Conservation (phyloP, 108 stramenopile genomes). For the Cyclotella atomus region DNA sequence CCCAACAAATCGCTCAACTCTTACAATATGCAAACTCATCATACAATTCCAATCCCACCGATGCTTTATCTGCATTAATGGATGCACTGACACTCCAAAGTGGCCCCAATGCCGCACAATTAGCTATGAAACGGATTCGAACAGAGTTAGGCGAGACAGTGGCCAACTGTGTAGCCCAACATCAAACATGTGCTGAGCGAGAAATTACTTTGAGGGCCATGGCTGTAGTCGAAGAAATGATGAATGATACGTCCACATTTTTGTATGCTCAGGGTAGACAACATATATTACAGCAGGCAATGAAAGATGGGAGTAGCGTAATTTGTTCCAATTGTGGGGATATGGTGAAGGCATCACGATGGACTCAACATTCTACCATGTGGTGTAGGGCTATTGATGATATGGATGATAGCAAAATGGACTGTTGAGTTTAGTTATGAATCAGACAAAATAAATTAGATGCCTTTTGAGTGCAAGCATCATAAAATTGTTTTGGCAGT, state of each 20-base stretch:
- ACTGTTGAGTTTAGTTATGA: not conserved
- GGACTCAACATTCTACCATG: constrained; percentile 49
- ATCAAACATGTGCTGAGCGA: constrained; percentile 8
- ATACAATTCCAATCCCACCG: constrained; percentile 52
- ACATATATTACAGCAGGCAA: constrained; percentile 54
- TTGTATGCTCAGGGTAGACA: constrained; percentile 48
- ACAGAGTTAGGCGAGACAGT: constrained; percentile 52
- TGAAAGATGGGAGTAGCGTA: constrained; percentile 59
- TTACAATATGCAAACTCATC: constrained; percentile 49
- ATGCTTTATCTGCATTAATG: constrained; percentile 54
- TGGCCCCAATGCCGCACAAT: constrained; percentile 34
- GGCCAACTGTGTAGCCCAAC: constrained; percentile 23
- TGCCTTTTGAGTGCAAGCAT: no score
- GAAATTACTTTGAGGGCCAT: constrained; percentile 46
- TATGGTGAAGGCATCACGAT: constrained; percentile 42
- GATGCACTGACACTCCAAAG: constrained; percentile 45
- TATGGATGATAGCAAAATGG: constrained; percentile 9
- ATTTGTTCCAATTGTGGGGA: constrained; percentile 54
- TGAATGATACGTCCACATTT: constrained; percentile 48
- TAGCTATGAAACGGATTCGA: constrained; percentile 46
- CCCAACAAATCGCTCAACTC: constrained; percentile 45
- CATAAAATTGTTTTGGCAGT: no score
- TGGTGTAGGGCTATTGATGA: constrained; percentile 45
- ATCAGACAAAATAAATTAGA: no score
- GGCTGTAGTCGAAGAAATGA: constrained; percentile 36